These are phyloP conservation scores for Botrytis elliptica DNA, from an alignment of 2,329 filamentous ascomycete genomes.

Conservation along the genomic window DNA sequence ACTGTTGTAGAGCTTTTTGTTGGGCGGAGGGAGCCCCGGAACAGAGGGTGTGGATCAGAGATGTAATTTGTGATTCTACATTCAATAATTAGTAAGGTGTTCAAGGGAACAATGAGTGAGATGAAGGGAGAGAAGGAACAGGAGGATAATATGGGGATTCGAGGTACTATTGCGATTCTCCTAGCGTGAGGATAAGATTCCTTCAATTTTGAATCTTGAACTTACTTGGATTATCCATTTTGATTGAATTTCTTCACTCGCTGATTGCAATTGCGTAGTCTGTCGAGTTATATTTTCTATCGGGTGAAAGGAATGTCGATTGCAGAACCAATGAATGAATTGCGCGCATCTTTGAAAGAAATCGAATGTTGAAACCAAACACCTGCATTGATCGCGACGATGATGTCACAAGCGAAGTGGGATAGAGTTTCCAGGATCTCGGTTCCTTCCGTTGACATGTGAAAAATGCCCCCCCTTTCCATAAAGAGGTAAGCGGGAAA, in stretches of 20 bases:
- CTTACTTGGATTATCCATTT: constrained; percentile 48
- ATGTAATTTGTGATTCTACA: constrained; percentile 57
- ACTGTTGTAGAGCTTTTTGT: constrained; percentile 61
- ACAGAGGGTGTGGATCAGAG: constrained; percentile 66
- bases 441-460: constrained; percentile 15
- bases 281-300: too few species aligned
- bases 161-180: neutral
- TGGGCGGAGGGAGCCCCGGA: constrained; percentile 67
- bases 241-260: neutral
- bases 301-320: neutral
- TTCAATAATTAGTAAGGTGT: neutral
- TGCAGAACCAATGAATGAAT: neutral
- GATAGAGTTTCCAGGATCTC: constrained; percentile 4
- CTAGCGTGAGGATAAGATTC: neutral
- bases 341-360: neutral
- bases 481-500: neutral
- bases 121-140: neutral
- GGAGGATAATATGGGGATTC: too few species aligned
- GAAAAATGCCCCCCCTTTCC: constrained; percentile 6
- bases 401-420: constrained; percentile 15
- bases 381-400: neutral
- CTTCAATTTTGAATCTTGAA: neutral
- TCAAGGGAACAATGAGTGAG: neutral
- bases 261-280: neutral
- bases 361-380: neutral